Conservation (phyloP, 176 grass and related monocot genomes). For the Triticum monococcum region DNA sequence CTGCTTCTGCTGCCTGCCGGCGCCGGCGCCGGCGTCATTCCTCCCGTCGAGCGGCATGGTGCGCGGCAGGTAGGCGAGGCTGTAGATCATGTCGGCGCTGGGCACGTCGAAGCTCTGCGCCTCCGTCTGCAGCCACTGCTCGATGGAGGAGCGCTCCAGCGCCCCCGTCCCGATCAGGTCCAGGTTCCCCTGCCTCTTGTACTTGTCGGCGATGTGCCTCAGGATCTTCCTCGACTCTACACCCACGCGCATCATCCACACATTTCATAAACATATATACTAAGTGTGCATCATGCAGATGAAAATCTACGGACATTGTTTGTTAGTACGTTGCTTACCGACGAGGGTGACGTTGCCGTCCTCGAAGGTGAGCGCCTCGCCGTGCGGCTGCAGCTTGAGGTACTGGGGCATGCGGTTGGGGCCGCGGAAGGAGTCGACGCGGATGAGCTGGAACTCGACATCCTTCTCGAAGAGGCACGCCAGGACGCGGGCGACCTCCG, state of each 20-base stretch:
- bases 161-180: constrained; percentile 64
- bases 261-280: not conserved
- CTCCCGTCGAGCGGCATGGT: constrained; percentile 11
- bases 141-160: constrained; percentile 72
- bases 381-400: constrained; percentile 60
- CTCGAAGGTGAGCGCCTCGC: constrained; percentile 57
- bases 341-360: constrained; percentile 45
- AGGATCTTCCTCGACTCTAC: constrained; percentile 82
- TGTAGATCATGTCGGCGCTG: constrained; percentile 66
- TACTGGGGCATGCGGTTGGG: constrained; percentile 38
- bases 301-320: not conserved
- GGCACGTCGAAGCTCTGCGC: constrained; percentile 71
- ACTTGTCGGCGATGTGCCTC: constrained; percentile 66
- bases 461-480: constrained; percentile 74
- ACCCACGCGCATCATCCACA: not conserved
- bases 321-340: constrained; percentile 30
- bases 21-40: not conserved
- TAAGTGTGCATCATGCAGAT: not conserved
- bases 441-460: constrained; percentile 70
- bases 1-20: not conserved
- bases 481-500: constrained; percentile 55
- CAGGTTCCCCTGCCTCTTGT: constrained; percentile 51
- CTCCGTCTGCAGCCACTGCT: constrained; percentile 95
- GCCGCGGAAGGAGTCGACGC: constrained; percentile 54
- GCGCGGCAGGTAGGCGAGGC: constrained; percentile 47